Conservation (phyloP, 768 basidiomycete genomes). For the Amanita inopinata region DNA sequence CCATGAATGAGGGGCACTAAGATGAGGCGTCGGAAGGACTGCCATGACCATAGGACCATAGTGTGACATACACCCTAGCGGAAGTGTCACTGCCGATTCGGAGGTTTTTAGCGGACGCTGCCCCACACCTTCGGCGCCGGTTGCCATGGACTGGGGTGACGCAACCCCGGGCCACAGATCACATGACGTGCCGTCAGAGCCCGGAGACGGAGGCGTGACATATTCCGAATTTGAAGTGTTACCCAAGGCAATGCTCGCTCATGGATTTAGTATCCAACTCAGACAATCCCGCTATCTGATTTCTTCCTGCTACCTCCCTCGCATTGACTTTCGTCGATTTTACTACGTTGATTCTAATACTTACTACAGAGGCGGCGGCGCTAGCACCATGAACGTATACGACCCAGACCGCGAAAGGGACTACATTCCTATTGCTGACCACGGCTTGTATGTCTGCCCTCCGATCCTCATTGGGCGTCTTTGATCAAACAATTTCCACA, state of each 20-base stretch:
- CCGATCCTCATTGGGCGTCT: constrained; percentile 4
- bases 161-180: no score
- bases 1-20: no score
- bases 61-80: no score
- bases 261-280: background rate
- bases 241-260: background rate
- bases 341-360: background rate
- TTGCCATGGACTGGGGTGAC: no score
- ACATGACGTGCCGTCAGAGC: background rate
- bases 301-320: background rate
- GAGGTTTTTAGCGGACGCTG: no score
- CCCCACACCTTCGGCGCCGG: no score
- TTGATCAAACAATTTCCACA: constrained; percentile 19
- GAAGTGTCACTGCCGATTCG: no score
- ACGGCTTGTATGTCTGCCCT: constrained; percentile 52
- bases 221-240: background rate
- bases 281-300: background rate
- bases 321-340: background rate
- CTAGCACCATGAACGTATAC: constrained; percentile 41
- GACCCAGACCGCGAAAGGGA: constrained; percentile 47
- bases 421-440: constrained; percentile 70
- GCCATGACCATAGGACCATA: no score
- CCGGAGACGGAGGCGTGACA: background rate
- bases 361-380: background rate
- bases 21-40: no score